These are phyloP conservation scores for Candida andamanensis DNA, from an alignment of 805 yeast species.

Conservation along the genomic window DNA sequence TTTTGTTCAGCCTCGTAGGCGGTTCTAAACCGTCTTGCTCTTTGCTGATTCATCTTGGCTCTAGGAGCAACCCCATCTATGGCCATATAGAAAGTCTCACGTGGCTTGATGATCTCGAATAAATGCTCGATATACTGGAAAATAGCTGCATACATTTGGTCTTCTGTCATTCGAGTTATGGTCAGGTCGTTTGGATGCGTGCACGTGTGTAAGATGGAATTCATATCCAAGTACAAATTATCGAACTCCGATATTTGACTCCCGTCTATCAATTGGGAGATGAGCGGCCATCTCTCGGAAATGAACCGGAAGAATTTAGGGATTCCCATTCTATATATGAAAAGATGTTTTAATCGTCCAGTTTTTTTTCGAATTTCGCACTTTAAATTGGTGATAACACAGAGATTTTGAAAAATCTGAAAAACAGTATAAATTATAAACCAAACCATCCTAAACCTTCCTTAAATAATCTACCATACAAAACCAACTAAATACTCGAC, in stretches of 20 bases:
- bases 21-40: conserved; percentile 91
- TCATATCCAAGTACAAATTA: conserved; percentile 94
- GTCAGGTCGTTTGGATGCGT: conserved; percentile 78
- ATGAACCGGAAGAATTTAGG: conserved; percentile 96
- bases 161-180: conserved; percentile 69
- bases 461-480: no score
- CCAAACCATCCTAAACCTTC: no score
- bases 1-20: conserved; percentile 89
- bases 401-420: no score
- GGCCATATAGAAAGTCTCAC: conserved; percentile 88
- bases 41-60: conserved; percentile 97
- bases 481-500: no score
- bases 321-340: no score
- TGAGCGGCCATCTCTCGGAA: conserved; percentile 98
- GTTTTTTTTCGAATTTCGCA: no score
- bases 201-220: conserved; percentile 89
- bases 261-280: conserved; percentile 73
- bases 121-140: conserved; percentile 93
- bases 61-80: conserved; percentile 99
- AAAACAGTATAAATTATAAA: no score
- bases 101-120: conserved; percentile 81
- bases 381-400: no score
- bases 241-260: conserved; percentile 89
- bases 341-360: no score
- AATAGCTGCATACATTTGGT: conserved; percentile 87